A percentile compares a stretch with the other conserved stretches of the same genome.
phyloP scores from a whole-genome alignment of 2,329 filamentous ascomycete species.

The Trichophaea hybrida region DNA sequence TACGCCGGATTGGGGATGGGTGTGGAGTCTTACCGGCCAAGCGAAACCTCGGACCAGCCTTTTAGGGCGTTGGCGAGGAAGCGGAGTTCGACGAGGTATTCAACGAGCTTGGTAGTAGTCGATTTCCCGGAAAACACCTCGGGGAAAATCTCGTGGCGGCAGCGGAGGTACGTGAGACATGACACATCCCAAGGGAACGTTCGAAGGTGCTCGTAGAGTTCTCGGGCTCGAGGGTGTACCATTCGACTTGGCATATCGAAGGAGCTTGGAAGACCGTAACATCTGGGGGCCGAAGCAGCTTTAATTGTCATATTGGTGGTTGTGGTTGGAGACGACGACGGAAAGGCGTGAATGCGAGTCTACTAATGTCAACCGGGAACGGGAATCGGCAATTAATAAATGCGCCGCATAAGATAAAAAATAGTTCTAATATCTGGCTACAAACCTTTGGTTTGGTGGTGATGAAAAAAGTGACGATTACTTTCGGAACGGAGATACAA shows the following conservation, averaged over 20 bases:
- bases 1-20: background rate
- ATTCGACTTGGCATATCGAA: background rate
- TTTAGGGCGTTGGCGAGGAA: background rate
- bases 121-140: conserved; percentile 2
- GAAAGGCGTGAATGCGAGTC: background rate
- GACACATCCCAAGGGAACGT: conserved; percentile 3
- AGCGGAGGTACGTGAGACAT: background rate
- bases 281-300: background rate
- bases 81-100: conserved; percentile 7
- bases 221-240: background rate
- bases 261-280: background rate
- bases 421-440: background rate
- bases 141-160: conserved; percentile 1
- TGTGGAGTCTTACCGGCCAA: conserved; percentile 2
- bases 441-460: background rate
- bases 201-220: conserved; percentile 3
- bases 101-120: background rate
- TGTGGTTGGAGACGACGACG: background rate
- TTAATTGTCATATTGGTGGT: background rate
- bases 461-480: background rate
- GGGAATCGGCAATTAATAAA: background rate
- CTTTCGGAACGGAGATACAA: background rate
- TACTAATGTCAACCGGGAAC: background rate
- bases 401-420: background rate
- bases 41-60: background rate